These are phyloP conservation scores for Taiozyma onychis DNA, from an alignment of 1,139 yeast genomes.

Conservation along the genomic window DNA sequence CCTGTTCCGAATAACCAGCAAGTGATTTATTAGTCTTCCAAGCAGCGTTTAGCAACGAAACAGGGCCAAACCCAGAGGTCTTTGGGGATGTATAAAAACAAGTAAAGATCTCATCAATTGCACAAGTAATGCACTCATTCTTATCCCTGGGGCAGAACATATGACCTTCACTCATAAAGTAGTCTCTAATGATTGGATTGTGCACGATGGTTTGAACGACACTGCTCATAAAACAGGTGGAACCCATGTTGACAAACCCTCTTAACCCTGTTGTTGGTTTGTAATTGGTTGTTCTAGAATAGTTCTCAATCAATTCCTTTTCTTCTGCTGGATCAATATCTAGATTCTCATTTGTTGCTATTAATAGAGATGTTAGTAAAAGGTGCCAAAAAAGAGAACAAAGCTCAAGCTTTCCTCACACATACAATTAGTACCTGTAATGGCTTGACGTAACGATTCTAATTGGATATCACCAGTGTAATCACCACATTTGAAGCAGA, in stretches of 20 bases:
- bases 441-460: constrained; percentile 43
- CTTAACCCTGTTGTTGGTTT: constrained; percentile 70
- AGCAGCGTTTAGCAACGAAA: constrained; percentile 67
- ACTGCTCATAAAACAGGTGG: constrained; percentile 94
- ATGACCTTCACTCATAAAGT: constrained; percentile 70
- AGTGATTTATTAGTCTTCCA: constrained; percentile 80
- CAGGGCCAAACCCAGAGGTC: constrained; percentile 67
- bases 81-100: constrained; percentile 33
- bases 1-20: constrained; percentile 96
- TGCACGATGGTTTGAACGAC: constrained; percentile 81
- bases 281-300: constrained; percentile 45
- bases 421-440: not conserved
- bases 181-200: constrained; percentile 76
- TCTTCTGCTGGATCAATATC: constrained; percentile 4
- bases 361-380: constrained; percentile 4
- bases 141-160: constrained; percentile 31
- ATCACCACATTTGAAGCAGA: constrained; percentile 74
- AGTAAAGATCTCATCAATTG: constrained; percentile 70
- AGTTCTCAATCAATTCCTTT: constrained; percentile 24
- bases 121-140: constrained; percentile 66
- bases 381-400: too few species aligned
- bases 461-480: constrained; percentile 58
- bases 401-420: not conserved
- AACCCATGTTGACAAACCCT: constrained; percentile 91
- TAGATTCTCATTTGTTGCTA: constrained; percentile 3